A percentile compares a stretch with the other conserved stretches of the same genome.
phyloP scores from a whole-genome alignment of 352 stramenopile species.

The Aphanomyces euteiches region DNA sequence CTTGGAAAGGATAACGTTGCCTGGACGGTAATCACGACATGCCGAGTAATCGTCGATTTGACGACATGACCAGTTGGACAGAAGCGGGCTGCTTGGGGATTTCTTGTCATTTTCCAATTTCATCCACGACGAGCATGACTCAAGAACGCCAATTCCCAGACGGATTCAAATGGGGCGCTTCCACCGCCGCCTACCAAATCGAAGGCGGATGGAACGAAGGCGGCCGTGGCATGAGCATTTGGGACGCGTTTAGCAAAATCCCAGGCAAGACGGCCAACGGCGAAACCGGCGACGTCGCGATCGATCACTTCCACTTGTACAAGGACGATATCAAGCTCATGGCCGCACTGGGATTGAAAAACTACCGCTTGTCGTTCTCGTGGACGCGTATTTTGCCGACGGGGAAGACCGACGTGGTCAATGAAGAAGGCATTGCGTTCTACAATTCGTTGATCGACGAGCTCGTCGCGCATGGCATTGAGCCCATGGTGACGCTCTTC shows the following conservation, averaged over 20 bases:
- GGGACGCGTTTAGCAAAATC: constrained; percentile 84
- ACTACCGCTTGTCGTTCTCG: constrained; percentile 88
- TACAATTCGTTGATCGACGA: constrained; percentile 89
- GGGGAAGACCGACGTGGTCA: constrained; percentile 58
- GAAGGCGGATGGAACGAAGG: constrained; percentile 83
- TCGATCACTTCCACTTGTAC: constrained; percentile 89
- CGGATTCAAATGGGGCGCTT: constrained; percentile 80
- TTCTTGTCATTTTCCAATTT: constrained; percentile 16
- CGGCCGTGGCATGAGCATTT: constrained; percentile 80
- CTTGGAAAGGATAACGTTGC: too few species aligned
- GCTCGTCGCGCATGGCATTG: constrained; percentile 76
- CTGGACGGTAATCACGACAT: too few species aligned
- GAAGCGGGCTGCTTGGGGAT: too few species aligned
- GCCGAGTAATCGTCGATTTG: too few species aligned
- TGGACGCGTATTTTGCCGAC: constrained; percentile 90
- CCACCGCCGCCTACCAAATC: constrained; percentile 91
- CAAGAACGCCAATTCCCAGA: constrained; percentile 39
- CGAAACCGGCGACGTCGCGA: constrained; percentile 79
- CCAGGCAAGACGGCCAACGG: constrained; percentile 57
- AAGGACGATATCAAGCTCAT: constrained; percentile 89
- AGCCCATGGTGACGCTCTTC: constrained; percentile 91
- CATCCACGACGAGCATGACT: neutral
- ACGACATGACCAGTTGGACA: too few species aligned
- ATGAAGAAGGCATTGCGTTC: constrained; percentile 83
- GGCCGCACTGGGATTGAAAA: constrained; percentile 81